Evolutionary conservation across 2,329 filamentous ascomycete species (phyloP).

Genomic region (Dothideomycetes sp.): DNA sequence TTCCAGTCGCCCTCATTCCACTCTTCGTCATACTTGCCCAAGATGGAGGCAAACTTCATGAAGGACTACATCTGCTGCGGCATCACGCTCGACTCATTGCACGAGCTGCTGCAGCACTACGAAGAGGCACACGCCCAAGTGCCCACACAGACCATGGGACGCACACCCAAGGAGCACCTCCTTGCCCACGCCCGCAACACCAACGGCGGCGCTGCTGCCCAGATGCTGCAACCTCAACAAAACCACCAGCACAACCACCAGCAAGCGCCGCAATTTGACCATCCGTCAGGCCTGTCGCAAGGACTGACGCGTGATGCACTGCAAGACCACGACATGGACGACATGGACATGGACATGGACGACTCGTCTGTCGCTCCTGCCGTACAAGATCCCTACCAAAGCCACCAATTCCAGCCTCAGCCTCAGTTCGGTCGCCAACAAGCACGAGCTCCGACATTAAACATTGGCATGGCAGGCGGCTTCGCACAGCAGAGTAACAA

Average conservation of each 20-base stretch:
- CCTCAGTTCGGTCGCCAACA: conserved; percentile 47
- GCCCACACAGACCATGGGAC: conserved; percentile 31
- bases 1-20: conserved; percentile 88
- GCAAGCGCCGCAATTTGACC: conserved; percentile 12
- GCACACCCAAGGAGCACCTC: conserved; percentile 28
- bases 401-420: conserved; percentile 35
- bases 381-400: conserved; percentile 27
- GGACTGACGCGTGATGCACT: conserved; percentile 13
- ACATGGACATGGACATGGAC: conserved; percentile 94
- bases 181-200: conserved; percentile 15
- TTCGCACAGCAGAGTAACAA: conserved; percentile 64
- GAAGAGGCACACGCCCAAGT: conserved; percentile 80
- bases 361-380: conserved; percentile 58
- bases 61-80: conserved; percentile 94
- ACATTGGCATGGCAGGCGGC: conserved; percentile 68
- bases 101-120: conserved; percentile 93
- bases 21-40: conserved; percentile 91
- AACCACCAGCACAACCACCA: conserved; percentile 8
- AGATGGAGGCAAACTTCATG: conserved; percentile 96
- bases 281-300: conserved; percentile 14
- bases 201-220: conserved; percentile 15
- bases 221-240: conserved; percentile 15
- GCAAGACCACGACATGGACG: conserved; percentile 28
- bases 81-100: conserved; percentile 76
- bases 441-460: conserved; percentile 58